Conservation (phyloP, 371 early-diverging fungal genomes). For the Mortierella sp. region DNA sequence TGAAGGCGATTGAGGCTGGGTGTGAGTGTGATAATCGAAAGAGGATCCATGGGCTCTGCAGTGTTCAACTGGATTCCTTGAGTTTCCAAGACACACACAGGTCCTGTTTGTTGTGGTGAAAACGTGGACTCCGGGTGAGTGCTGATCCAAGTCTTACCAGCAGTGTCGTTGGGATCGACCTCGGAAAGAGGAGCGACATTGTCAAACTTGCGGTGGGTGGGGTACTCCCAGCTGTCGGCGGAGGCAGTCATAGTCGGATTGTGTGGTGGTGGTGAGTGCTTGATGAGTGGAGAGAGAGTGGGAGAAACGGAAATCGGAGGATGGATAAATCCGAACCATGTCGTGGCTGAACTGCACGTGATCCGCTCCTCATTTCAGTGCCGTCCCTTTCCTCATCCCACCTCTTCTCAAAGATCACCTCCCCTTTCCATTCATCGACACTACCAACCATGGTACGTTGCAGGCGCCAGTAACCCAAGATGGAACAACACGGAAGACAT, state of each 20-base stretch:
- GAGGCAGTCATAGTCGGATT: slow-evolving; percentile 35
- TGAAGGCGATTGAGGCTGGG: too few species aligned
- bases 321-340: too few species aligned
- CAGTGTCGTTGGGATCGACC: slow-evolving; percentile 53
- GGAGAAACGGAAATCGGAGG: too few species aligned
- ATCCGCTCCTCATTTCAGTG: neutral
- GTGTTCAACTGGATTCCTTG: too few species aligned
- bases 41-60: too few species aligned
- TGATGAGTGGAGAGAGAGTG: slow-evolving; percentile 7
- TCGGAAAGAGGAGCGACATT: slow-evolving; percentile 47
- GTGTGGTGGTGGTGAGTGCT: slow-evolving; percentile 11
- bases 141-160: slow-evolving; percentile 29
- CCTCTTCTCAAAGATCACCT: too few species aligned
- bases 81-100: too few species aligned
- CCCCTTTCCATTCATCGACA: neutral
- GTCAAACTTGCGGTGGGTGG: slow-evolving; percentile 53
- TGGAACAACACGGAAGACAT: too few species aligned
- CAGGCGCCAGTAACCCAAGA: too few species aligned
- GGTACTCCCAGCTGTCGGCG: slow-evolving; percentile 54
- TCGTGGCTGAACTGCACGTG: too few species aligned
- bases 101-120: too few species aligned
- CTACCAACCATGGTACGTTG: slow-evolving; percentile 1
- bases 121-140: neutral
- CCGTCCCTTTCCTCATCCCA: neutral
- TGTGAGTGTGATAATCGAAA: too few species aligned